A percentile compares a stretch with the other conserved stretches of the same genome.
These are phyloP conservation scores for Entomortierella lignicola DNA, from an alignment of 192 early-diverging fungal species.

Conservation along the genomic window DNA sequence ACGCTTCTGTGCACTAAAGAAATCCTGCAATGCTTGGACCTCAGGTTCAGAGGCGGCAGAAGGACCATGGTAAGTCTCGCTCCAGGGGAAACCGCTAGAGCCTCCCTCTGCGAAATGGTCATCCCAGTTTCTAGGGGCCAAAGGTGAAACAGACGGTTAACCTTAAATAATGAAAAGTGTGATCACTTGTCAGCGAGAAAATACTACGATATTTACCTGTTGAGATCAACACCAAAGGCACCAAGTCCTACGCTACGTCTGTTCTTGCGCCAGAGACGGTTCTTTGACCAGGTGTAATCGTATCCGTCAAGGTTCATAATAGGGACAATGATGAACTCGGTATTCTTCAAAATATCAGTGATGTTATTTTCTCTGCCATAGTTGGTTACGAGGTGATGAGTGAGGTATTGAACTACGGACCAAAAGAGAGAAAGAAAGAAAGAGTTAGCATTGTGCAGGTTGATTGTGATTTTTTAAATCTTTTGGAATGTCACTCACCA, in stretches of 20 bases:
- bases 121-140: slow-evolving; percentile 57
- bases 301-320: slow-evolving; percentile 72
- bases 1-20: slow-evolving; percentile 60
- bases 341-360: slow-evolving; percentile 55
- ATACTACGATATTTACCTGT: too few relatives aligned
- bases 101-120: slow-evolving; percentile 56
- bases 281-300: slow-evolving; percentile 58
- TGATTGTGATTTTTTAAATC: background rate
- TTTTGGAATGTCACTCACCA: slow-evolving; percentile 15
- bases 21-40: slow-evolving; percentile 60
- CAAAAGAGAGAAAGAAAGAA: background rate
- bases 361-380: slow-evolving; percentile 52
- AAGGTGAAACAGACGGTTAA: too few relatives aligned
- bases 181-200: too few relatives aligned
- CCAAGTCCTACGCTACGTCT: slow-evolving; percentile 41
- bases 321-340: slow-evolving; percentile 67
- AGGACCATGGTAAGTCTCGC: slow-evolving; percentile 54
- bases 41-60: slow-evolving; percentile 57
- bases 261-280: slow-evolving; percentile 72
- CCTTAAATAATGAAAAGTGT: too few relatives aligned
- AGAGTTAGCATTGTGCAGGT: too few relatives aligned
- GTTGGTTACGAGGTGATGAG: slow-evolving; percentile 51
- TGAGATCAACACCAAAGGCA: slow-evolving; percentile 56
- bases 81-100: slow-evolving; percentile 50
- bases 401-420: slow-evolving; percentile 58